Evolutionary conservation across 108 stramenopile genomes (phyloP).

Genomic region (Cyclotella sp.): DNA sequence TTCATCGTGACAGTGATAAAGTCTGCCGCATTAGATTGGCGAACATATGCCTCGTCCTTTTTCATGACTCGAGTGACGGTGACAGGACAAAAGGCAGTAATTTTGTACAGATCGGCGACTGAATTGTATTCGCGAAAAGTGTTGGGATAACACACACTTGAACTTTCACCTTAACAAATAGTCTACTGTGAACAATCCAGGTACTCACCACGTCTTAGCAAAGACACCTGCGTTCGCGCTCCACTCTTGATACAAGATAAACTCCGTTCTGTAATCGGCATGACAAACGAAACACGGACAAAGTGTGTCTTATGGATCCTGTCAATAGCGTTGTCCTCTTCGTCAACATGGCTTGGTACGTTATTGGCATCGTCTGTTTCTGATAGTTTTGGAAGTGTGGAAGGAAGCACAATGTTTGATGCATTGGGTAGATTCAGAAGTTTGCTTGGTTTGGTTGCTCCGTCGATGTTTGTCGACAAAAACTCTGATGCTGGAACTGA

Average conservation of each 20-base stretch:
- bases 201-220: conserved; percentile 53
- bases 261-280: conserved; percentile 76
- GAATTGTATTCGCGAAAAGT: not conserved
- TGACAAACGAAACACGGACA: conserved; percentile 74
- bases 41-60: conserved; percentile 57
- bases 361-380: conserved; percentile 10
- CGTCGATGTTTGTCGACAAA: not conserved
- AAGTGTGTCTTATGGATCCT: conserved; percentile 65
- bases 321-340: conserved; percentile 31
- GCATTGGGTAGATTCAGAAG: not conserved
- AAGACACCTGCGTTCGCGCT: conserved; percentile 79
- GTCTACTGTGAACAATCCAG: not conserved
- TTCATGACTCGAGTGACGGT: conserved; percentile 76
- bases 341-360: not conserved
- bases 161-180: not conserved
- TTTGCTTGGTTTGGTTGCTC: not conserved
- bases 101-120: conserved; percentile 84
- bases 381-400: conserved; percentile 11
- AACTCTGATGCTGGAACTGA: conserved; percentile 13
- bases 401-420: conserved; percentile 5
- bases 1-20: conserved; percentile 88
- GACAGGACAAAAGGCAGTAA: conserved; percentile 83
- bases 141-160: not conserved
- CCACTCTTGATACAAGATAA: conserved; percentile 78
- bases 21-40: conserved; percentile 78